Conservation (phyloP, 768 basidiomycete genomes). For the Gloeophyllum trabeum region DNA sequence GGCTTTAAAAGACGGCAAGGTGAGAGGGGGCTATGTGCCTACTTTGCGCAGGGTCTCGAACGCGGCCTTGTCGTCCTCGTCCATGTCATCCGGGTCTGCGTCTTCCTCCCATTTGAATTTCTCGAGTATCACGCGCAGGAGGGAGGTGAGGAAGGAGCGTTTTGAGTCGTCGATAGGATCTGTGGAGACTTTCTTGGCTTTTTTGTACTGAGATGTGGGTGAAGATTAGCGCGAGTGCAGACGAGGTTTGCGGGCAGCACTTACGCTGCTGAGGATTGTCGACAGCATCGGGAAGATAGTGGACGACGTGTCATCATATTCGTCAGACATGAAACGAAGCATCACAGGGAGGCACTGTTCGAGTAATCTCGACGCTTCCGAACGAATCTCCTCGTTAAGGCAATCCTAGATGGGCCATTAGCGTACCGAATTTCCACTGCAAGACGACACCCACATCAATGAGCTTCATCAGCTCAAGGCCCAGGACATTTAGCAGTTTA, state of each 20-base stretch:
- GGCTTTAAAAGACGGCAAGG: not conserved
- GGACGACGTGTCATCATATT: constrained; percentile 80
- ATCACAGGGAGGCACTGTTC: constrained; percentile 67
- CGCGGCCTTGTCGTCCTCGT: constrained; percentile 76
- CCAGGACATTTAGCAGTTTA: constrained; percentile 70
- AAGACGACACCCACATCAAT: constrained; percentile 46
- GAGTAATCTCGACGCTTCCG: constrained; percentile 55
- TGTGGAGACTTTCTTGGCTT: constrained; percentile 46
- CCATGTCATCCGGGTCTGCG: constrained; percentile 69
- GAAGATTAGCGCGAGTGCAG: not conserved
- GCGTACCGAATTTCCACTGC: constrained; percentile 1
- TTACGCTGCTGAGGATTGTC: constrained; percentile 60
- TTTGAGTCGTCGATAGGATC: constrained; percentile 54
- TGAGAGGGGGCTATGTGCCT: constrained; percentile 12
- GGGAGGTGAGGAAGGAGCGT: constrained; percentile 64
- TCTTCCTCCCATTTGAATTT: constrained; percentile 90
- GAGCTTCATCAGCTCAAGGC: constrained; percentile 74
- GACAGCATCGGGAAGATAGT: constrained; percentile 78
- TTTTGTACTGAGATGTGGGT: constrained; percentile 63
- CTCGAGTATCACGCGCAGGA: constrained; percentile 67
- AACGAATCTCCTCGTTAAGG: constrained; percentile 42
- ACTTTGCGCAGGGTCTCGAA: constrained; percentile 87
- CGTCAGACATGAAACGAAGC: constrained; percentile 83
- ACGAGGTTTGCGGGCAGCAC: constrained; percentile 17
- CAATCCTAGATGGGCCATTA: constrained; percentile 33